Evolutionary conservation across 2,329 filamentous ascomycete species (phyloP), one percentile per base, ranked within the genome.

Genomic region (Colletotrichum coccodes): DNA sequence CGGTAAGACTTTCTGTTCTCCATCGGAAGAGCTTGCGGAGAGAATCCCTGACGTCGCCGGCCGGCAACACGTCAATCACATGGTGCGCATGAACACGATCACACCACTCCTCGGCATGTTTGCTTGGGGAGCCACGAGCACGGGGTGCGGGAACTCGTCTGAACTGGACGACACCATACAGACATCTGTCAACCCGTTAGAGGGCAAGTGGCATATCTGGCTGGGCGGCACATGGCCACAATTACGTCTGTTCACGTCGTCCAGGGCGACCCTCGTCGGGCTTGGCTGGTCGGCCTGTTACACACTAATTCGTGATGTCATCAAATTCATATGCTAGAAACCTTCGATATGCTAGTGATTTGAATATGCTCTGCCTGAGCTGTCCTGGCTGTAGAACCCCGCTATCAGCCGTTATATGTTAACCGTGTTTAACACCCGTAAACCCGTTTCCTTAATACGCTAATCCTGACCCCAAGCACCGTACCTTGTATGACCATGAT

Each of bases 361-460:
- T 12, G 6, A 23, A 38, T 40, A 50, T 60, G 61, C 61, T 65
- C 65, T 36, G 54, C 57, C 40, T 54, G 65, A 68, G 61, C 61
- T 60, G 60, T 59, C 53, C 60, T 44, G 65, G 65, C 65, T 42
- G 54, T 65, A 68, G 65, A 68, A 65, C 65, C 65, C 60, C 54
- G 65, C 65, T 65, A 68, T 59, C 61, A 68, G 61, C 61, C 61
- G 23, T 32, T 50, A 26, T 59, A 26, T 64, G 28, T 59, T 49
- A 47, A 32, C 47, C 65, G 38, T 28, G 49, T 38, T 21, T n/a
- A 54, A 68, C 61, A 40, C 65, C n/a, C 60, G 46, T 52, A 34
- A 49, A 60, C 16, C 53, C 44, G 18, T 59, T 42, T 30, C 65
- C 65, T 60, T 42, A 64, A 21, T 28, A 68, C 56, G 61, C 53